These are phyloP conservation scores for Phyllosticta capitalensis DNA, from an alignment of 2,329 filamentous ascomycete genomes.

Conservation along the genomic window DNA sequence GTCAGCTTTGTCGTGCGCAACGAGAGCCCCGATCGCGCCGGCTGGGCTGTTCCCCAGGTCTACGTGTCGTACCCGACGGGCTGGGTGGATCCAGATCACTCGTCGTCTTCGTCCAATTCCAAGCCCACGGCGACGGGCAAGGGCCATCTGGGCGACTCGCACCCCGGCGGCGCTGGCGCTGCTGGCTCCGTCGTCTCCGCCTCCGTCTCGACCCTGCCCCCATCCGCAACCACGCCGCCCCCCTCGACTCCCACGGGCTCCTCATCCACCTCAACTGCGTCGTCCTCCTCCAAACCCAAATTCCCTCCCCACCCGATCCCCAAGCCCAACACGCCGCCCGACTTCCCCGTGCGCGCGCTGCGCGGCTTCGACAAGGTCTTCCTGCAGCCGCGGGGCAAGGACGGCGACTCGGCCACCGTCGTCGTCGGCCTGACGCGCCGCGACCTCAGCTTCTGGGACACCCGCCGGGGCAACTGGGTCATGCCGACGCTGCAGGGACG, in stretches of 20 bases:
- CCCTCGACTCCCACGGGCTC: neutral
- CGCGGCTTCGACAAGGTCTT: constrained; percentile 36
- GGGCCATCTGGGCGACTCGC: neutral
- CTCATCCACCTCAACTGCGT: neutral
- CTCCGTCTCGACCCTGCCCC: neutral
- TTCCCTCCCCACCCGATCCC: neutral
- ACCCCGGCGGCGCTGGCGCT: no score
- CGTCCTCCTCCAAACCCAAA: neutral
- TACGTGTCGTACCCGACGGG: constrained; percentile 45
- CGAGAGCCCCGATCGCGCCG: constrained; percentile 42
- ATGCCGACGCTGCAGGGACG: constrained; percentile 6
- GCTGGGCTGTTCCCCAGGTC: constrained; percentile 45
- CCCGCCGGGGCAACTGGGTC: constrained; percentile 32
- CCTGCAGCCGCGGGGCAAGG: constrained; percentile 18
- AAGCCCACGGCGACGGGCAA: neutral
- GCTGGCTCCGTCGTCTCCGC: neutral
- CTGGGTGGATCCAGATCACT: constrained; percentile 27
- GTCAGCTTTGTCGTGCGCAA: constrained; percentile 42
- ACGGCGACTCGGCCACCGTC: constrained; percentile 16
- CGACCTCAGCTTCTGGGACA: constrained; percentile 35
- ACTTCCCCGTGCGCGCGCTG: constrained; percentile 44
- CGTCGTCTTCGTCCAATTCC: neutral
- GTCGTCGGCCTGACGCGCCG: constrained; percentile 30
- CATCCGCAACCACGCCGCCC: neutral
- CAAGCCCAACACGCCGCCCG: constrained; percentile 18